Percentiles rank a stretch among this genome's conserved stretches.
Evolutionary conservation across 2,329 filamentous ascomycete genomes (phyloP).

Genomic region (Chrysoporthe austroafricana): DNA sequence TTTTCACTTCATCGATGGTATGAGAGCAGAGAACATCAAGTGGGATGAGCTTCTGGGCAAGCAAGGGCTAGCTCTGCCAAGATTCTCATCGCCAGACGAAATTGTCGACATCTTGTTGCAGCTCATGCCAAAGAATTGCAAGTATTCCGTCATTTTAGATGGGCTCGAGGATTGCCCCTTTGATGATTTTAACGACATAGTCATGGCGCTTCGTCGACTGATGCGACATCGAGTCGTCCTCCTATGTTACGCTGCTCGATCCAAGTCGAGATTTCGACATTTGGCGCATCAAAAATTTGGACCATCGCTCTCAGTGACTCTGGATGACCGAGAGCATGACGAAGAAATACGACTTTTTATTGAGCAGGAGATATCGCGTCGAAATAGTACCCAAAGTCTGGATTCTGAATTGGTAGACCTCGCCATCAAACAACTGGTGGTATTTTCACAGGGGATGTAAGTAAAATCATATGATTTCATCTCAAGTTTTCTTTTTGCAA

Average conservation of each 20-base stretch:
- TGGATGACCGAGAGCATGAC: neutral
- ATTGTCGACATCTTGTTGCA: constrained; percentile 9
- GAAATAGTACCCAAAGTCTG: neutral
- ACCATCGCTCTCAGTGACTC: neutral
- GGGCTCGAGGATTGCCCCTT: neutral
- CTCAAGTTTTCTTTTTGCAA: neutral
- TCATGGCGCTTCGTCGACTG: constrained; percentile 2
- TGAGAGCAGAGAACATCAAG: neutral
- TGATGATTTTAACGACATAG: neutral
- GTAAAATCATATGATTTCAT: neutral
- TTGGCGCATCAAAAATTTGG: neutral
- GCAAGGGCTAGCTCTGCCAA: neutral
- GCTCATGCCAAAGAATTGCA: neutral
- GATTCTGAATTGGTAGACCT: neutral
- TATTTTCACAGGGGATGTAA: neutral
- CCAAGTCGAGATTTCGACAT: constrained; percentile 9
- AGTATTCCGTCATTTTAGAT: constrained; percentile 4
- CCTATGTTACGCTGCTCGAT: constrained; percentile 13
- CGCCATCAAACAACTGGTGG: neutral
- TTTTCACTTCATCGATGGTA: neutral
- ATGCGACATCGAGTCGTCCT: neutral
- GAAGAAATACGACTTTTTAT: neutral
- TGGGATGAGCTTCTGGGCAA: neutral
- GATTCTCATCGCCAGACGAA: neutral
- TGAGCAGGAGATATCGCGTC: neutral